Percentiles rank a stretch among this genome's conserved stretches.
Conservation (phyloP, 2,329 filamentous ascomycete genomes). For the Exophiala sideris region DNA sequence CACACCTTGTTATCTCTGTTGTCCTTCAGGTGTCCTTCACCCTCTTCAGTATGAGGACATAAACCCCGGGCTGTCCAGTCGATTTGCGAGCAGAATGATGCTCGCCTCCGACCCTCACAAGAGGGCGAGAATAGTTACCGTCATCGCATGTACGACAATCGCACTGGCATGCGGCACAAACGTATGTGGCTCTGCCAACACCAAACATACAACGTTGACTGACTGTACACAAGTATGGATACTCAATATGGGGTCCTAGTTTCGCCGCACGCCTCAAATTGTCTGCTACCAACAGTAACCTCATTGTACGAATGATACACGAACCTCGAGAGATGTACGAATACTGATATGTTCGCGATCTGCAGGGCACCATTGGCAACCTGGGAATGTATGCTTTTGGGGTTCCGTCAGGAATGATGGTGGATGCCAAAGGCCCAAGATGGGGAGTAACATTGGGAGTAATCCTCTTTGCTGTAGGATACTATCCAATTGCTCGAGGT, state of each 20-base stretch:
- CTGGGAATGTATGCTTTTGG: slow-evolving; percentile 92
- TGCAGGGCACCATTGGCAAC: slow-evolving; percentile 52
- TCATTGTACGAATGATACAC: slow-evolving; percentile 62
- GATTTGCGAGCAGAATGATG: slow-evolving; percentile 7
- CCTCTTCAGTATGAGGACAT: slow-evolving; percentile 7
- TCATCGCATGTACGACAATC: slow-evolving; percentile 78
- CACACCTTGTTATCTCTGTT: too few relatives aligned
- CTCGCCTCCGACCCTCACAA: slow-evolving; percentile 26
- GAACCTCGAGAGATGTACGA: slow-evolving; percentile 3
- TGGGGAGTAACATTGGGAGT: slow-evolving; percentile 74
- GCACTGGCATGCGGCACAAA: slow-evolving; percentile 91
- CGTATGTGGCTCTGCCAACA: slow-evolving; percentile 50
- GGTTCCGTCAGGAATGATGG: slow-evolving; percentile 81
- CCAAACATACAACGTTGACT: not conserved
- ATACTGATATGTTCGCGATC: slow-evolving; percentile 31
- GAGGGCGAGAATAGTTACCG: slow-evolving; percentile 70
- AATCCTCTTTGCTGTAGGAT: slow-evolving; percentile 70
- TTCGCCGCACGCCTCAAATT: slow-evolving; percentile 83
- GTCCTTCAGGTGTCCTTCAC: not conserved
- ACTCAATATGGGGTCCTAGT: slow-evolving; percentile 95
- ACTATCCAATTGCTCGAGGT: slow-evolving; percentile 71
- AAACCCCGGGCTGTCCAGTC: slow-evolving; percentile 1
- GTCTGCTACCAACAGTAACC: slow-evolving; percentile 86
- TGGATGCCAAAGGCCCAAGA: slow-evolving; percentile 77
- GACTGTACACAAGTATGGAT: slow-evolving; percentile 70